Evolutionary conservation across 2,329 filamentous ascomycete genomes (phyloP), one percentile per base, ranked within the genome.

Genomic region (Hymenoscyphus scutula): DNA sequence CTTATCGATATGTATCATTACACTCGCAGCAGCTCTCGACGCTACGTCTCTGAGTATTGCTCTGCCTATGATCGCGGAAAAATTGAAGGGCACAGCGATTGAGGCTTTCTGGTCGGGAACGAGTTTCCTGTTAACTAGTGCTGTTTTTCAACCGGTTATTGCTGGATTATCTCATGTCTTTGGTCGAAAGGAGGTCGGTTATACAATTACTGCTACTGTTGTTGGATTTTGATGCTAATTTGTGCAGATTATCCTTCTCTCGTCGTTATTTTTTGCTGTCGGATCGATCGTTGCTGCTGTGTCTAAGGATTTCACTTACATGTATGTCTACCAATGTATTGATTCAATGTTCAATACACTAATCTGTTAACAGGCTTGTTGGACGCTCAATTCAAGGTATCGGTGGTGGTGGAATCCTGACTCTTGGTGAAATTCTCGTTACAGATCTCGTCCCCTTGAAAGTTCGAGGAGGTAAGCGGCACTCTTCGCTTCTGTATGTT

Each of bases 81-180:
- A 79, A 23, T 76, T 87, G 6, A 67, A 77, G 30, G 83, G 83
- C 53, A 79, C 78, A 0, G 83, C 82, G 2, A 81, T 86, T 34
- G 79, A 90, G 74, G 85, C 86, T 0, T 90, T 90, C 70, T 91
- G 88, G 89, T 82, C 86, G 13, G 88, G 88, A 1, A 90, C 88
- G 4, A 85, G 85, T 17, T 91, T 89, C 67, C 77, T 91, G 4
- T 80, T 91, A 5, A 84, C 86, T 2, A 85, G 83, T 61, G 86
- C 88, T 0, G 82, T 87, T 32, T 79, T 84, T 51, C 82, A 87
- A 68, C 85, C 84, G 48, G 74, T 76, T 64, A 72, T 76, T 71
- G 67, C 69, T 29, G 70, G 75, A 1, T 70, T 80, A 45, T 77
- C 75, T 53, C 71, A 78, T 64, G 74, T 76, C 15, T 79, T 80